These are phyloP conservation scores for rapeseed (Brassica napus) DNA, from an alignment of 345 rosid species.

Conservation along the genomic window Da-Ae NC_063436.1:29368501-29369000, in stretches of 20 bases:
- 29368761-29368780: background rate
- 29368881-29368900: background rate
- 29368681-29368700: background rate
- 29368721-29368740: background rate
- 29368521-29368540: constrained; percentile 10
- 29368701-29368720: background rate
- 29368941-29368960: background rate
- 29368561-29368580: constrained; percentile 4
- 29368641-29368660: constrained; percentile 43
- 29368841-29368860: background rate
- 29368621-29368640: constrained; percentile 26
- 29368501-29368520: constrained; percentile 5
- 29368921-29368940: background rate
- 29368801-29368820: background rate
- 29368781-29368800: background rate
- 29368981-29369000: background rate
- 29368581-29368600: constrained; percentile 7
- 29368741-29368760: background rate
- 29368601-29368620: constrained; percentile 25
- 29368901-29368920: background rate
- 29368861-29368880: background rate
- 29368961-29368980: background rate
- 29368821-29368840: background rate
- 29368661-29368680: background rate
- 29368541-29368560: constrained; percentile 1